Base-by-base conservation (phyloP, 345 rosid genomes). In the Eucalyptus tenuipes region DNA sequence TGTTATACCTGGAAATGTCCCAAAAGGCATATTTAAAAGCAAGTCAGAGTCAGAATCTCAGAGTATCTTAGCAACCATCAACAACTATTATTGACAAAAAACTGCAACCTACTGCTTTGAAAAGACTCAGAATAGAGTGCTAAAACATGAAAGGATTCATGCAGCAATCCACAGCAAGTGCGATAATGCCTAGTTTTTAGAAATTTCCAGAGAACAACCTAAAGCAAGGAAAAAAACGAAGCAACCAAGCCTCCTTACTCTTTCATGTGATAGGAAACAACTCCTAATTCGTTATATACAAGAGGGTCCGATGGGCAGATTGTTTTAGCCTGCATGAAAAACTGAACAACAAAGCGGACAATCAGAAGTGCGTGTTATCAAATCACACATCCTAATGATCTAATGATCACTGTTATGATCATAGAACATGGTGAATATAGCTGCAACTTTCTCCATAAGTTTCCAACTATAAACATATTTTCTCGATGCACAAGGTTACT, bases 251-350 rank as follows among this genome's bases (percentile, higher is more conserved):
- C 55, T 91, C 88, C 98, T 90, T 94, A 97, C 99, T 98, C 99
- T 90, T 97, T 95, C 99, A 96, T 94, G 89, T 95, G 93, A 92
- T 94, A 98, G 86, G 99, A 96, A 92, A 98, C 99, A 92, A 98
- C 99, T 68, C 99, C 99, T 16, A 97, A 97, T 93, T 98, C 99
- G 89, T 97, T 98, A 90, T 94, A 96, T 49, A 98, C 97, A 90
- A 97, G 96, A 85, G 99, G 99, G 92, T 98, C 99, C 40, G 97
- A 95, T 86, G 97, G 94, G 89, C 99, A 97, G 87, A 97, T 95
- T 81, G 93, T 89, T 94, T 96, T 97, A 85, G 99, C 98, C 97
- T 97, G 98, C 96, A 95, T 94, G 89, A 96, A 94, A 91, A 98
- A 98, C 99, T 98, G 94, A 25, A 89, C 90, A 90, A 86, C 47